phyloP scores from a whole-genome alignment of 129 eudicot species.

The Scalesia atractyloides region DNA sequence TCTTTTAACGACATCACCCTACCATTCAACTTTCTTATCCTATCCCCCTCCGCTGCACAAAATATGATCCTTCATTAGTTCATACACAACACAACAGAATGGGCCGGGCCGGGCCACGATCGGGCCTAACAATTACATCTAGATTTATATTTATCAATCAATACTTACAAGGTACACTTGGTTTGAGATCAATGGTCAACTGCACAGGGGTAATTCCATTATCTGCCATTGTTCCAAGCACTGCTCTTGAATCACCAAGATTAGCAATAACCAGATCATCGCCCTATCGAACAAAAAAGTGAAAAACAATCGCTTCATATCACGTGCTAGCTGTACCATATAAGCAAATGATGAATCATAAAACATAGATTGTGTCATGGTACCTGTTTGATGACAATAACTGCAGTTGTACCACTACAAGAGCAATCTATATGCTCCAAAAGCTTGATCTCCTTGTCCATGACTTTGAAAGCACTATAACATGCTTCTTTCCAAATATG shows the following conservation, averaged over 20 bases:
- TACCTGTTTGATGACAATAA: conserved; percentile 74
- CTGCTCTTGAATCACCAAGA: conserved; percentile 92
- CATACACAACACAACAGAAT: conserved; percentile 5
- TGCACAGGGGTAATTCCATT: conserved; percentile 74
- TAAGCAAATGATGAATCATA: conserved; percentile 5
- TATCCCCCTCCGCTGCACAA: conserved; percentile 69
- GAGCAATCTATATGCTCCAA: conserved; percentile 59
- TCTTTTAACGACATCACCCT: conserved; percentile 67
- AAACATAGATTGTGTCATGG: background rate
- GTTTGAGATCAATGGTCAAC: conserved; percentile 81
- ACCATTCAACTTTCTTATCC: conserved; percentile 75
- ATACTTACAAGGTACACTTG: conserved; percentile 72
- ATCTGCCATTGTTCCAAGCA: conserved; percentile 67
- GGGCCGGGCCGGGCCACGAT: background rate
- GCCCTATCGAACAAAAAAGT: conserved; percentile 22
- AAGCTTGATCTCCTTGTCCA: conserved; percentile 78
- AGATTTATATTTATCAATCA: background rate
- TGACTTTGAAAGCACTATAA: conserved; percentile 57
- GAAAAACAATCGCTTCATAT: background rate
- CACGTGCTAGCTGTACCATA: background rate
- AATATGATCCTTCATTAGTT: background rate
- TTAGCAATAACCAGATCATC: conserved; percentile 59
- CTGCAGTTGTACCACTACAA: conserved; percentile 91
- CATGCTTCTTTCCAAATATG: conserved; percentile 71
- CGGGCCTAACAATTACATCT: background rate